Conservation (phyloP, 345 rosid species). For the Kandelia obovata region DNA sequence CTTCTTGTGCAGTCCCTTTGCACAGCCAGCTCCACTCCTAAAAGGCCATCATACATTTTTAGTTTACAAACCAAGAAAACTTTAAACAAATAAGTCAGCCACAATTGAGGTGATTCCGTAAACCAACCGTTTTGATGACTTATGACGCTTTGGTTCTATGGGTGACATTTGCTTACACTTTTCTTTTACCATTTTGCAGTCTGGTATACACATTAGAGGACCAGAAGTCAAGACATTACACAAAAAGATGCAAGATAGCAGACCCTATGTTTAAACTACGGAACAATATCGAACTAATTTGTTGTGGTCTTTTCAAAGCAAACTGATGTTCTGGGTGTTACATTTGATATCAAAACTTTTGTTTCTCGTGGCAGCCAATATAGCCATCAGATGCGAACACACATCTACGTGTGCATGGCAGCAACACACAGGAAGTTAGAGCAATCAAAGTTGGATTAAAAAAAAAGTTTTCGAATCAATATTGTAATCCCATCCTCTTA, state of each 20-base stretch:
- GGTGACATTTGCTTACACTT: conserved; percentile 17
- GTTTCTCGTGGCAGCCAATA: too few species aligned
- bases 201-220: conserved; percentile 29
- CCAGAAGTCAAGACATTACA: conserved; percentile 9
- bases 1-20: too few species aligned
- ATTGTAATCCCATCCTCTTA: too few species aligned
- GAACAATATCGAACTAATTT: too few species aligned
- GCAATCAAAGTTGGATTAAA: too few species aligned
- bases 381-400: too few species aligned
- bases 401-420: too few species aligned
- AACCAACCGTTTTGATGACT: conserved; percentile 34
- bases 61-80: background rate
- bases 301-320: too few species aligned
- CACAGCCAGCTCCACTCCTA: conserved; percentile 19
- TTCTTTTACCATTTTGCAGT: conserved; percentile 23
- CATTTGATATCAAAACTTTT: too few species aligned
- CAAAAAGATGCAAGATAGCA: background rate
- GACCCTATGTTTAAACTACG: background rate
- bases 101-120: background rate
- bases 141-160: conserved; percentile 17
- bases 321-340: too few species aligned
- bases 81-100: background rate
- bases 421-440: too few species aligned
- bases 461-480: too few species aligned
- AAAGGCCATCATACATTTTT: conserved; percentile 3